phyloP scores from a whole-genome alignment of 441 rosid species.

The Arabidopsis hybrid region DNA sequence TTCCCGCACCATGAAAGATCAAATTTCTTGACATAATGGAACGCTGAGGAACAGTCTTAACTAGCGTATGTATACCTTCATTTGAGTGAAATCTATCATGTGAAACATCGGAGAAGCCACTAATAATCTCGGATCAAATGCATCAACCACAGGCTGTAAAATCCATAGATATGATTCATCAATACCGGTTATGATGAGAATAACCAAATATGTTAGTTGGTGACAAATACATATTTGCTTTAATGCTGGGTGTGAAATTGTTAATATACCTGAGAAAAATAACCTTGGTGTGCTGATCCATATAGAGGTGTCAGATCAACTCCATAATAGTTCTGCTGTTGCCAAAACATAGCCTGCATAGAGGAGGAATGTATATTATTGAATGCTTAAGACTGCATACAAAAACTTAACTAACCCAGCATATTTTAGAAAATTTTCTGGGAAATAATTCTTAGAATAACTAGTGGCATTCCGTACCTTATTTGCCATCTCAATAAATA shows the following conservation, averaged over 20 bases:
- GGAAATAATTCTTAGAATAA: neutral
- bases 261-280: slow-evolving; percentile 89
- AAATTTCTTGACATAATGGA: neutral
- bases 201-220: neutral
- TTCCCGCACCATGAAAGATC: neutral
- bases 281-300: slow-evolving; percentile 89
- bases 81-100: slow-evolving; percentile 68
- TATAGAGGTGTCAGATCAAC: slow-evolving; percentile 86
- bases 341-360: slow-evolving; percentile 95
- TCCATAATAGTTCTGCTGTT: slow-evolving; percentile 90
- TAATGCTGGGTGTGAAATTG: neutral
- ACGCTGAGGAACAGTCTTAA: slow-evolving; percentile 7
- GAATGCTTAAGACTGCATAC: neutral
- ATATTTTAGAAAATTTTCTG: neutral
- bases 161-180: slow-evolving; percentile 18
- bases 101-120: slow-evolving; percentile 82
- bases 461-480: slow-evolving; percentile 59
- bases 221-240: neutral
- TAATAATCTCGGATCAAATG: slow-evolving; percentile 96
- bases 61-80: slow-evolving; percentile 59
- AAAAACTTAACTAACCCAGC: neutral
- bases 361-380: slow-evolving; percentile 25
- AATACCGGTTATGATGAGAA: neutral
- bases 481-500: slow-evolving; percentile 92
- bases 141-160: slow-evolving; percentile 95